Evolutionary conservation across 2,329 filamentous ascomycete species (phyloP).

Genomic region (Penicillium concentricum): DNA sequence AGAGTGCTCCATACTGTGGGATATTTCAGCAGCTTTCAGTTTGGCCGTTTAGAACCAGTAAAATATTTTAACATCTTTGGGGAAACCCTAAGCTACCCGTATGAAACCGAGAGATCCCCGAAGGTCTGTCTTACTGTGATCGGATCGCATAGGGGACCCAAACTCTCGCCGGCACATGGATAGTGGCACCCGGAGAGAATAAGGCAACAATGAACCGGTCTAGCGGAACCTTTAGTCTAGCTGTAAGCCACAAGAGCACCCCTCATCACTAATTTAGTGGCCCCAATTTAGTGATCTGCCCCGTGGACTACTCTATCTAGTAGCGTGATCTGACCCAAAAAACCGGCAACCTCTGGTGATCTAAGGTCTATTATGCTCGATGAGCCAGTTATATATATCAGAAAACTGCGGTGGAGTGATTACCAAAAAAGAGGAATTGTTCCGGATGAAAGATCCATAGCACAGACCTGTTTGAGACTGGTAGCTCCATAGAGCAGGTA

Average conservation of each 20-base stretch:
- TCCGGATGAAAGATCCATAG: conserved; percentile 2
- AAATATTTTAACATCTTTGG: conserved; percentile 9
- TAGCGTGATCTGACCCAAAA: conserved; percentile 6
- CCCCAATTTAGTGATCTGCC: conserved; percentile 6
- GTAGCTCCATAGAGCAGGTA: not conserved
- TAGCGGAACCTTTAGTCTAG: not conserved
- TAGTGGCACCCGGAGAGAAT: not conserved
- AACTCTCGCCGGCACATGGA: not conserved
- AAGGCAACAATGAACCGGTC: not conserved
- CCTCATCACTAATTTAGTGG: not conserved
- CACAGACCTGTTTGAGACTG: not conserved
- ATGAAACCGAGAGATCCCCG: conserved; percentile 9
- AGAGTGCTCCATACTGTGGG: not conserved
- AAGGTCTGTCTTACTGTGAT: conserved; percentile 1
- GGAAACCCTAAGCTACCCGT: conserved; percentile 11
- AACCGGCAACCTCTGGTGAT: conserved; percentile 8
- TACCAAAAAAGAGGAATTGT: not conserved
- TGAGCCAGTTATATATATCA: conserved; percentile 6
- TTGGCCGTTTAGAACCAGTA: conserved; percentile 1
- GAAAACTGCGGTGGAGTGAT: conserved; percentile 2
- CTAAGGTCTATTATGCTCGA: conserved; percentile 3
- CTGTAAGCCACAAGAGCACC: not conserved
- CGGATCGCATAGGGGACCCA: not conserved
- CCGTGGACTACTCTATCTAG: not conserved
- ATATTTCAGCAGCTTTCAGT: not conserved